These are phyloP conservation scores for Jamesozyma hellenica DNA, from an alignment of 805 yeast species.

Conservation along the genomic window DNA sequence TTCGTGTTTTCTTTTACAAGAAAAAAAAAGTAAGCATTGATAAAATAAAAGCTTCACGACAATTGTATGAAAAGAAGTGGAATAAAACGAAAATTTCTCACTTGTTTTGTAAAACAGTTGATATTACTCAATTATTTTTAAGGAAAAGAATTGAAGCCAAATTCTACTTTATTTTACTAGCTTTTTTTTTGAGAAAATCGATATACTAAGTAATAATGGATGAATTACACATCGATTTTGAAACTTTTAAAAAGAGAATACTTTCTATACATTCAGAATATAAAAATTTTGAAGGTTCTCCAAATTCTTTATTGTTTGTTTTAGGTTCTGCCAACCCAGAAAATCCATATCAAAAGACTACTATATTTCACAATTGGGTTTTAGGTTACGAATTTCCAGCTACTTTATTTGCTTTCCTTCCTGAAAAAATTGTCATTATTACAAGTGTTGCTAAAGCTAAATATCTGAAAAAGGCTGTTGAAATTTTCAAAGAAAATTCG, in stretches of 20 bases:
- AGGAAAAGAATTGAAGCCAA: no score
- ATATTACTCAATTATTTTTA: no score
- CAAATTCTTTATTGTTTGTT: constrained; percentile 47
- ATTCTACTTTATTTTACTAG: no score
- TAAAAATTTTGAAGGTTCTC: constrained; percentile 23
- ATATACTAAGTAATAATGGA: constrained; percentile 14
- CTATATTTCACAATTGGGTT: constrained; percentile 82
- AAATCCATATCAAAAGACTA: constrained; percentile 80
- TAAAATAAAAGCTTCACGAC: no score
- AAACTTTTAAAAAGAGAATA: constrained; percentile 23
- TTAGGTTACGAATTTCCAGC: constrained; percentile 95
- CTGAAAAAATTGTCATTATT: constrained; percentile 49
- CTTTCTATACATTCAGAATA: constrained; percentile 20
- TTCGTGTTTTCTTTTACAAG: no score
- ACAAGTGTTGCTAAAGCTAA: constrained; percentile 82
- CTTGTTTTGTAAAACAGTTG: no score
- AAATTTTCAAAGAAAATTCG: constrained; percentile 36
- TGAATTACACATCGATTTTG: constrained; percentile 25
- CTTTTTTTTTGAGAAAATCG: no score
- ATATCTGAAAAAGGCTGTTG: constrained; percentile 38
- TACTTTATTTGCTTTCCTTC: constrained; percentile 59
- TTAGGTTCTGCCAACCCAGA: constrained; percentile 83
- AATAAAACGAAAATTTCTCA: no score
- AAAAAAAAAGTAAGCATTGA: no score
- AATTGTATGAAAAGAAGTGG: no score